Conservation (phyloP, 495 filamentous ascomycete genomes). For the Daldinia decipiens region DNA sequence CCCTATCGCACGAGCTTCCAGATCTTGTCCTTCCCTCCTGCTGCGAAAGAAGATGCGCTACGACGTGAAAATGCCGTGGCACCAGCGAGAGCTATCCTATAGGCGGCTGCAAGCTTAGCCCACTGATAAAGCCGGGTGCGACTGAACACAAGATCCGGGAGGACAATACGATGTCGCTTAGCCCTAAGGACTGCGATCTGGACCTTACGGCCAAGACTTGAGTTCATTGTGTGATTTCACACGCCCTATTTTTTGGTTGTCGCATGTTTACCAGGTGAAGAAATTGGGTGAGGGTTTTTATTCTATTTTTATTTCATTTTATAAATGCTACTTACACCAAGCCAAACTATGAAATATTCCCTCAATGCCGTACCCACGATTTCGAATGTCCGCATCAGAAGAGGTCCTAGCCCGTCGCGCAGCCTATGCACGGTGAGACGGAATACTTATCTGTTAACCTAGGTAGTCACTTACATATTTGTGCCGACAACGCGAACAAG, state of each 20-base stretch:
- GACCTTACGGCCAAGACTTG: conserved; percentile 27
- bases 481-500: neutral
- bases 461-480: neutral
- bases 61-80: conserved; percentile 12
- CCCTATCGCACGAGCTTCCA: conserved; percentile 6
- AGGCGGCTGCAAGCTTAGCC: conserved; percentile 6
- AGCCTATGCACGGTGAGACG: neutral
- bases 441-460: neutral
- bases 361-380: conserved; percentile 12
- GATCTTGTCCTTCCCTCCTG: conserved; percentile 9
- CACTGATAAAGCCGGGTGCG: conserved; percentile 29
- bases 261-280: neutral
- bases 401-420: neutral
- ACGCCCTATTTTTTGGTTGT: neutral
- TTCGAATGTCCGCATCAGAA: neutral
- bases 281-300: neutral
- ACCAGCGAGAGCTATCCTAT: conserved; percentile 7
- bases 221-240: conserved; percentile 10
- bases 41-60: conserved; percentile 12
- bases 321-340: neutral
- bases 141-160: conserved; percentile 14
- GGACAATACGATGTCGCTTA: conserved; percentile 9
- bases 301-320: neutral
- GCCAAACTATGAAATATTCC: neutral
- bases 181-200: conserved; percentile 23